These are phyloP conservation scores for Xylaria sp. DNA, from an alignment of 2,329 filamentous ascomycete genomes.

Conservation along the genomic window DNA sequence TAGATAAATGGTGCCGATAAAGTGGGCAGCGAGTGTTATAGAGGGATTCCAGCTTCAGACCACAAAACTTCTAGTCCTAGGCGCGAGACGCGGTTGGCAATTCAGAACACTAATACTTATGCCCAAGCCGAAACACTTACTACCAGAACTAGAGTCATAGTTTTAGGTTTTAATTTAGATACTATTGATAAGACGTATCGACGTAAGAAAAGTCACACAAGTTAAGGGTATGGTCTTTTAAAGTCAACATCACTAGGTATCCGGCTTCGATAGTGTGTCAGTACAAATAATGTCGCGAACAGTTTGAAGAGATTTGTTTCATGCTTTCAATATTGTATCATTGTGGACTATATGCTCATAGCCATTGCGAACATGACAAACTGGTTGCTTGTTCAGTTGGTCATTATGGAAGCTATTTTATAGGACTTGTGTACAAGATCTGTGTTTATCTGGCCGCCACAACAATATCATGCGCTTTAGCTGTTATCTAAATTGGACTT, in stretches of 20 bases:
- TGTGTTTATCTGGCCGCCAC: background rate
- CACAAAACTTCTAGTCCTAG: background rate
- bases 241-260: background rate
- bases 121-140: slow-evolving; percentile 20
- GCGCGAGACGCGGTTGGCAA: slow-evolving; percentile 14
- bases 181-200: slow-evolving; percentile 22
- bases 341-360: background rate
- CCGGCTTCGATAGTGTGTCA: background rate
- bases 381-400: background rate
- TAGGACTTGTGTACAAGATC: too few relatives aligned
- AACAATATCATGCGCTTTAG: background rate
- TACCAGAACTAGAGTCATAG: slow-evolving; percentile 22
- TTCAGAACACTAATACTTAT: slow-evolving; percentile 21
- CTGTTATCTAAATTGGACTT: background rate
- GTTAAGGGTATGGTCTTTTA: slow-evolving; percentile 27
- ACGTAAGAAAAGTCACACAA: slow-evolving; percentile 24
- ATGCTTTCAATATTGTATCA: background rate
- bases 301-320: background rate
- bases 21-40: background rate
- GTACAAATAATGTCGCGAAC: background rate
- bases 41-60: background rate
- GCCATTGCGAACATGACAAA: background rate
- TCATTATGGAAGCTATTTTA: too few relatives aligned
- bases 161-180: slow-evolving; percentile 19
- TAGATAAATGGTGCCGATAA: background rate